Evolutionary conservation across 2,329 filamentous ascomycete species (phyloP).

Genomic region (Trichophyton mentagrophytes): DNA sequence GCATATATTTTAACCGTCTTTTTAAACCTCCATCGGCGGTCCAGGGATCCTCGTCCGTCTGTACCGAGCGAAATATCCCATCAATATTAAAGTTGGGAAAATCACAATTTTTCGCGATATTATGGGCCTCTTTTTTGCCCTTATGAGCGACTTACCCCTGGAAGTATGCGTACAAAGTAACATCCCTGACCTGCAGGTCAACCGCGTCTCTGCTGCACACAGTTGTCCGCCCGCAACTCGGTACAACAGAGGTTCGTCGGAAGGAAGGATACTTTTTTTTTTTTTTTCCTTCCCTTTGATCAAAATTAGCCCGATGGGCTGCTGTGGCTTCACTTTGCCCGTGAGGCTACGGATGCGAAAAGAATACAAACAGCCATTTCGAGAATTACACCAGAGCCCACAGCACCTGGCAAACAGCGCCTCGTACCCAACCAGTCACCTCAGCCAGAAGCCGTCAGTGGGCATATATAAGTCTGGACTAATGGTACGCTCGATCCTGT

Average conservation of each 20-base stretch:
- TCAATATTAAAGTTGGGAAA: not conserved
- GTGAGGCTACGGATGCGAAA: not conserved
- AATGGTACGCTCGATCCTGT: not conserved
- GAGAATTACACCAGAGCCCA: not conserved
- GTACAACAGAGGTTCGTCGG: not conserved
- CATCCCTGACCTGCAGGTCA: not conserved
- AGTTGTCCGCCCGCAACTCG: not conserved
- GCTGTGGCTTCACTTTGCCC: not conserved
- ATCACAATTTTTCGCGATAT: not conserved
- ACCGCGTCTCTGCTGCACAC: not conserved
- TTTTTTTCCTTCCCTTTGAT: not conserved
- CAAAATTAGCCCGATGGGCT: not conserved
- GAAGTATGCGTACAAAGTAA: not conserved
- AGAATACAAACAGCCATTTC: not conserved
- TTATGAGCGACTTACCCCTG: conserved; percentile 1
- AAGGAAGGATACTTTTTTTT: not conserved
- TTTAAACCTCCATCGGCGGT: not conserved
- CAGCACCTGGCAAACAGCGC: not conserved
- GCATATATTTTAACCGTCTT: not conserved
- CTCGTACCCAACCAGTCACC: not conserved
- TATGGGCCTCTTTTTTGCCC: not conserved
- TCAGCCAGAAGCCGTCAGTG: not conserved
- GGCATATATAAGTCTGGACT: not conserved
- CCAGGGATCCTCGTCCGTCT: not conserved
- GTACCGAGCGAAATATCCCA: not conserved